A percentile compares a stretch with the other conserved stretches of the same genome.
Evolutionary conservation across 768 basidiomycete genomes (phyloP).

Genomic region (Cyclocybe cylindracea): DNA sequence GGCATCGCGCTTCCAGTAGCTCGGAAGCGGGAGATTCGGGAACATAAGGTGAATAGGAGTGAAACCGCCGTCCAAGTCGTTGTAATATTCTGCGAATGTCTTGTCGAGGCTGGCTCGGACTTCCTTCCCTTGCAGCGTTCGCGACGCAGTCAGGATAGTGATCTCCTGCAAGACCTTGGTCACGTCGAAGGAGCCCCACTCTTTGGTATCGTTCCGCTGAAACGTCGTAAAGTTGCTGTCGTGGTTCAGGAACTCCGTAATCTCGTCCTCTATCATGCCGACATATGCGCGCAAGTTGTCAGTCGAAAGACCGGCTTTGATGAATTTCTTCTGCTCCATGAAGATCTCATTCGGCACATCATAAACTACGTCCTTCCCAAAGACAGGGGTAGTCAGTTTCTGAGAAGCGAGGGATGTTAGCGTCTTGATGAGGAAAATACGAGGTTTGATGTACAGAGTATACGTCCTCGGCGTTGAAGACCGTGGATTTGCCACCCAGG

Average conservation of each 20-base stretch:
- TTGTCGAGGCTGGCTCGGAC: conserved; percentile 80
- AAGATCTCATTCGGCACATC: conserved; percentile 94
- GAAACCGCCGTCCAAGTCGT: conserved; percentile 93
- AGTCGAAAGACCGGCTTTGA: conserved; percentile 91
- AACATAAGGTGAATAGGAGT: conserved; percentile 96
- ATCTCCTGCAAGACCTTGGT: conserved; percentile 80
- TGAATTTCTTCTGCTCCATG: conserved; percentile 99
- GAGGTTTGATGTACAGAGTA: conserved; percentile 65
- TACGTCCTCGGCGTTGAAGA: conserved; percentile 94
- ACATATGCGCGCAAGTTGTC: conserved; percentile 90
- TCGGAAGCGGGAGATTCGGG: conserved; percentile 88
- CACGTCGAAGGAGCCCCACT: conserved; percentile 80
- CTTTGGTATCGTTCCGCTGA: conserved; percentile 65
- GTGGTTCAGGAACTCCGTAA: conserved; percentile 65
- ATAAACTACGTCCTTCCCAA: conserved; percentile 97
- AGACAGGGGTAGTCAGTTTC: conserved; percentile 93
- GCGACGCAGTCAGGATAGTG: conserved; percentile 91
- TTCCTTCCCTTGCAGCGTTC: conserved; percentile 92
- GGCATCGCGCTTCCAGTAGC: conserved; percentile 83
- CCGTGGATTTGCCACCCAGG: conserved; percentile 89
- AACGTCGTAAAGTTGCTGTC: conserved; percentile 64
- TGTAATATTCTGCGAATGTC: conserved; percentile 80
- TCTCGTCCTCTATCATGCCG: conserved; percentile 77
- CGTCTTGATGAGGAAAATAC: neutral
- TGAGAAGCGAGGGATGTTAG: conserved; percentile 30